Conservation (phyloP, 257 asterid species). For the Nicotiana sylvestris region DNA sequence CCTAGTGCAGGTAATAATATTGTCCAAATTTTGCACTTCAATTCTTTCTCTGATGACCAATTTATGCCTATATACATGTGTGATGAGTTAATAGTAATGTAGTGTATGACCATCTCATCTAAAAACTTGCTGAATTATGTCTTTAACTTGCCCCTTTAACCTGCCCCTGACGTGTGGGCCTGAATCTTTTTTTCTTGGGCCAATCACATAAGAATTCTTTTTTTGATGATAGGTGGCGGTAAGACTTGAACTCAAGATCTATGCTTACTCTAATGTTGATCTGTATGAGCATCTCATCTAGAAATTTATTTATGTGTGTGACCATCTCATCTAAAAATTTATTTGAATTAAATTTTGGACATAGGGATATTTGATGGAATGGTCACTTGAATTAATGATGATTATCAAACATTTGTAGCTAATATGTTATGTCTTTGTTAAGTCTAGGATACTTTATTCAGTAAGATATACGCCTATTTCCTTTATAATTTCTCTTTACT, state of each 20-base stretch:
- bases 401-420: neutral
- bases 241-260: too few species aligned
- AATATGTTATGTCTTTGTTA: neutral
- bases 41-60: neutral
- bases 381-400: neutral
- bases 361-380: neutral
- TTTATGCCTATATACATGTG: neutral
- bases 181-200: too few species aligned
- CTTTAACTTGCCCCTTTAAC: too few species aligned
- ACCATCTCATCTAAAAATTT: neutral
- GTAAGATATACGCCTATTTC: neutral
- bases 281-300: too few species aligned
- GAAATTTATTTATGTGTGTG: neutral
- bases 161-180: too few species aligned
- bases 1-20: constrained; percentile 62
- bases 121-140: too few species aligned
- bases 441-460: neutral
- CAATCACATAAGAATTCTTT: too few species aligned
- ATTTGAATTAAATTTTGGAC: neutral
- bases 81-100: neutral
- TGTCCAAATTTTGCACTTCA: neutral
- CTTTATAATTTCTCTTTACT: neutral
- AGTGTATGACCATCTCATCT: too few species aligned
- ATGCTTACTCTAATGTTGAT: too few species aligned
- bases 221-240: too few species aligned